Conservation (phyloP, 2,329 filamentous ascomycete species). For the Botrytis tulipae region DNA sequence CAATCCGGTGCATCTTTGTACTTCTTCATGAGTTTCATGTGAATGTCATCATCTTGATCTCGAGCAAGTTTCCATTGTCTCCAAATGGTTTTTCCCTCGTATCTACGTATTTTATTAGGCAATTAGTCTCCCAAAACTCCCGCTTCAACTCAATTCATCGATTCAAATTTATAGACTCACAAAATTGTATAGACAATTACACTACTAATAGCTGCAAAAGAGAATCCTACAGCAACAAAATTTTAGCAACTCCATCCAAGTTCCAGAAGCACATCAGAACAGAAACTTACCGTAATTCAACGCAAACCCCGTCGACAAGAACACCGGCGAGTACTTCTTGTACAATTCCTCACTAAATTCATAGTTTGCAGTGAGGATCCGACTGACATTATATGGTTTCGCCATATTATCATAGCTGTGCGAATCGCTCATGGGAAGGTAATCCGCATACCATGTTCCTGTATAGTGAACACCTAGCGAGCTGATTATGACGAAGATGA, state of each 20-base stretch:
- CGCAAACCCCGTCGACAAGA: slow-evolving; percentile 58
- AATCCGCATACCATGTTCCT: slow-evolving; percentile 60
- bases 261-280: not conserved
- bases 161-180: slow-evolving; percentile 29
- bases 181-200: slow-evolving; percentile 63
- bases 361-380: slow-evolving; percentile 55
- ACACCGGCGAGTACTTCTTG: slow-evolving; percentile 38
- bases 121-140: slow-evolving; percentile 44
- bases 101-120: slow-evolving; percentile 41
- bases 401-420: slow-evolving; percentile 57
- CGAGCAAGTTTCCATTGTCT: slow-evolving; percentile 66
- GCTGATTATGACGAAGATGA: slow-evolving; percentile 60
- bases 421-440: slow-evolving; percentile 47
- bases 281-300: slow-evolving; percentile 48
- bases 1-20: slow-evolving; percentile 42
- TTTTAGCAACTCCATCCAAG: not conserved
- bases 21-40: slow-evolving; percentile 52
- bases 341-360: slow-evolving; percentile 62
- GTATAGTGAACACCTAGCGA: slow-evolving; percentile 62
- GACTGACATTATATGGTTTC: slow-evolving; percentile 55
- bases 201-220: slow-evolving; percentile 61
- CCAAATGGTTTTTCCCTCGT: slow-evolving; percentile 68
- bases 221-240: not conserved
- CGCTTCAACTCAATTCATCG: not conserved
- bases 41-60: slow-evolving; percentile 32